phyloP scores from a whole-genome alignment of 768 basidiomycete genomes.

The Tylopilus rubrobrunneus region DNA sequence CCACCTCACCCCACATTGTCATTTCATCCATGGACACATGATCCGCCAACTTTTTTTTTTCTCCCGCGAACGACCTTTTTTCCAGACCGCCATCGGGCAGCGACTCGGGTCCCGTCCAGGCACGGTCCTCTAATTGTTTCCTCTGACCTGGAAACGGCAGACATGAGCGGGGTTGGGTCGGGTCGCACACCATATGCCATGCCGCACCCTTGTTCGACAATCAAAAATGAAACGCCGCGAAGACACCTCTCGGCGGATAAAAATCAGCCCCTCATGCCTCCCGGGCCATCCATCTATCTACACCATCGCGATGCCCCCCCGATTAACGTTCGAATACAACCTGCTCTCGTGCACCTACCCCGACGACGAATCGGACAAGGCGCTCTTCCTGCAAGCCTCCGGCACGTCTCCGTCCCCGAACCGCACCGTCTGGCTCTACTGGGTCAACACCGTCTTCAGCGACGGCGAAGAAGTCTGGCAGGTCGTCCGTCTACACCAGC shows the following conservation, averaged over 20 bases:
- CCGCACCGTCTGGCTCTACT: constrained; percentile 21
- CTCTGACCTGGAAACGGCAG: no score
- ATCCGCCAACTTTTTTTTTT: no score
- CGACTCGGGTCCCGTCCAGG: no score
- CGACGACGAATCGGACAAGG: constrained; percentile 26
- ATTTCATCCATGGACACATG: no score
- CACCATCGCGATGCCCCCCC: neutral
- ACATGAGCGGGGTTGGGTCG: no score
- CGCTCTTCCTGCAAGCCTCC: constrained; percentile 21
- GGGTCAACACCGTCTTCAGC: constrained; percentile 22
- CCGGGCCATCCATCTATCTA: no score
- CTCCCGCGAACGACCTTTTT: no score
- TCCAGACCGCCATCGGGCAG: no score
- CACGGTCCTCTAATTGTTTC: no score
- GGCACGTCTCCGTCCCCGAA: neutral
- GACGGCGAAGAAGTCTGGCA: constrained; percentile 27
- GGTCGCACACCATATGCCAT: no score
- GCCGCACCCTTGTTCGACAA: no score
- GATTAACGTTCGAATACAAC: constrained; percentile 20
- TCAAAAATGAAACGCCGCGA: constrained; percentile 17
- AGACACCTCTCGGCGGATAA: constrained; percentile 6
- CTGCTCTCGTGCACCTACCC: constrained; percentile 18
- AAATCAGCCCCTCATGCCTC: constrained; percentile 3
- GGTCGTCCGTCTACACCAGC: constrained; percentile 23
- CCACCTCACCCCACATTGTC: no score